Evolutionary conservation across 441 rosid species (phyloP), one percentile per base, ranked within the genome.

Genomic region (Jatropha multifida): DNA sequence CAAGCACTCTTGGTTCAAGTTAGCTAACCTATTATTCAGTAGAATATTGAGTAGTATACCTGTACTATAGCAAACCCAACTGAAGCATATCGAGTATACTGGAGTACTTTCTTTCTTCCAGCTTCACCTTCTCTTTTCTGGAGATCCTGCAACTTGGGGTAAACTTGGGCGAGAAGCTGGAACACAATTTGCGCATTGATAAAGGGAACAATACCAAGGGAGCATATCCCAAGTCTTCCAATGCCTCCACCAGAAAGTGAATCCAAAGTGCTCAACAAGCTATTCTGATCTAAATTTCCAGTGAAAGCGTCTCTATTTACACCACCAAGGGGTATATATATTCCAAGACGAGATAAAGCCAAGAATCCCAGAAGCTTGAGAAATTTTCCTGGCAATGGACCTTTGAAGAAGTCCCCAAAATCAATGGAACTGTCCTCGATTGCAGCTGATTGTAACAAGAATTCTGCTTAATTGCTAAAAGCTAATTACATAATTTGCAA

Each of bases 41-140:
- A 4, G 70, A 63, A 42, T 20, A 66, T 14, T 44, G 44, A 67
- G 74, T 44, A 69, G 48, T 76, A 76, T 76, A 86, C 94, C 90
- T 92, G 97, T 48, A 93, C 98, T 75, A 93, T 73, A 15, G 98
- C 98, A 65, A 96, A 96, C 66, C 96, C 99, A 26, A 96, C 98
- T 4, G 99, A 96, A 83, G 97, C 98, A 74, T 96, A 93, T 61
- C 87, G 86, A 72, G 97, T 93, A 75, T 96, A 93, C 86, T 96
- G 94, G 71, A 93, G 94, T 80, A 96, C 78, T 84, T 93, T 96
- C 84, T 96, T 96, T 68, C 99, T 92, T 71, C 99, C 99, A 0
- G 98, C 97, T 88, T 96, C 99, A 15, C 99, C 98, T 91, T 96
- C 99, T 89, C 86, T 87, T 82, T 96, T 96, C 88, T 92, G 99